Evolutionary conservation across 129 eudicot species (phyloP), one percentile per base, ranked within the genome.

Genomic region (Deinandra increscens): DNA sequence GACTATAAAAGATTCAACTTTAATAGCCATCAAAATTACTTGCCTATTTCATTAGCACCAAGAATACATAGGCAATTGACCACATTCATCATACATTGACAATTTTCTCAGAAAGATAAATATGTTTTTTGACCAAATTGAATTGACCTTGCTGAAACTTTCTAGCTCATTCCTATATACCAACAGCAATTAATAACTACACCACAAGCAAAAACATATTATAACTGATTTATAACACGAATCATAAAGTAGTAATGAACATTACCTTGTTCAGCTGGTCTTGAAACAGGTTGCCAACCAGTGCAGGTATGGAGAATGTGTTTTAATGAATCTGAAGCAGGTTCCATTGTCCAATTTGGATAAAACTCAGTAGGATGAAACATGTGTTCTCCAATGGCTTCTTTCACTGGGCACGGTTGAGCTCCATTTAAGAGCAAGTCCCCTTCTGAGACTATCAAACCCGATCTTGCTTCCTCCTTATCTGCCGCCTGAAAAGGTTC

Each of bases 351-450:
- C 97, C 98, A 93, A 41, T 46, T 46, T 5, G 86, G 78, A 54
- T 93, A 89, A 71, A 77, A 89, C 64, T 91, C 95, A 54, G 80
- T 76, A 2, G 98, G 97, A 74, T 89, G 88, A 39, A 86, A 93
- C 64, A 84, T 68, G 26, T 58, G 64, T 39, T 81, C 83, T 64
- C 84, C 88, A 71, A 64, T 48, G 12, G 60, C 51, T 49, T 60
- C 81, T 48, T 79, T 61, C 67, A 50, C 15, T 59, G 80, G 78
- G 36, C 85, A 77, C 7, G 82, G 62, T 65, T 83, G 82, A 33
- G 97, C 87, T 39, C 88, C 95, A 49, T 79, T 68, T n/a, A 89
- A 61, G 64, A 93, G 79, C 59, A 93, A 20, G 78, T 93, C 98
- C 51, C 98, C 98, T 78, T 93, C 97, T 0, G 97, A 87, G 37